These are phyloP conservation scores for Leccinellum albellum DNA, from an alignment of 768 basidiomycete genomes.

Conservation along the genomic window DNA sequence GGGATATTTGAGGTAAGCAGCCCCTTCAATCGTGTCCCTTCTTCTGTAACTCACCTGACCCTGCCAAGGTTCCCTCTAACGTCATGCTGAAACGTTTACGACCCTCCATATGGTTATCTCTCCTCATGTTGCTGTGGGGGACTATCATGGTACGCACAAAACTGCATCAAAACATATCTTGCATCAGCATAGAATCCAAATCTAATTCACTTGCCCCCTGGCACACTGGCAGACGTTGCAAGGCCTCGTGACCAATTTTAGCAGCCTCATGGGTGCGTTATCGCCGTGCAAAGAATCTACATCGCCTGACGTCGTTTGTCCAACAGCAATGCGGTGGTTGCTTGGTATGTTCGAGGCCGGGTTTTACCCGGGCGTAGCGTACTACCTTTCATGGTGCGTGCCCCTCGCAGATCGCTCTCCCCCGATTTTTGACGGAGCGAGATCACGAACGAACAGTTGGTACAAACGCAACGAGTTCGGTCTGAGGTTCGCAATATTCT, in stretches of 20 bases:
- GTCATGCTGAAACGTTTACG: constrained; percentile 68
- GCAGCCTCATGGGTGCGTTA: constrained; percentile 59
- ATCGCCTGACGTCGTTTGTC: neutral
- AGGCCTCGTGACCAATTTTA: constrained; percentile 65
- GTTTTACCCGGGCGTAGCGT: constrained; percentile 48
- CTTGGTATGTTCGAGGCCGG: constrained; percentile 67
- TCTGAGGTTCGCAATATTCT: constrained; percentile 60
- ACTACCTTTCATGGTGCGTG: constrained; percentile 67
- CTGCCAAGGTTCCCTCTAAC: constrained; percentile 60
- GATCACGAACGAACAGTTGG: constrained; percentile 37
- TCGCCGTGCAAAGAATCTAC: neutral
- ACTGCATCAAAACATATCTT: neutral
- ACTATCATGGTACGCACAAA: constrained; percentile 57
- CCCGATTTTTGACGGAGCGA: constrained; percentile 36
- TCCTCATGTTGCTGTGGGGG: constrained; percentile 73
- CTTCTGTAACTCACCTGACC: neutral
- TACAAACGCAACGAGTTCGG: constrained; percentile 75
- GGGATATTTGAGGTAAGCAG: constrained; percentile 59
- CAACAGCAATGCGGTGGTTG: constrained; percentile 63
- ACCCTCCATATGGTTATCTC: constrained; percentile 74
- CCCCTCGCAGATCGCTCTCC: neutral
- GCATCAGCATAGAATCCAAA: neutral
- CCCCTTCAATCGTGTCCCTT: neutral
- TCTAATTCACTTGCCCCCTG: constrained; percentile 3
- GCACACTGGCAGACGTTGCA: constrained; percentile 54